Conservation (phyloP, 129 eudicot genomes). For the Silybum marianum region DNA sequence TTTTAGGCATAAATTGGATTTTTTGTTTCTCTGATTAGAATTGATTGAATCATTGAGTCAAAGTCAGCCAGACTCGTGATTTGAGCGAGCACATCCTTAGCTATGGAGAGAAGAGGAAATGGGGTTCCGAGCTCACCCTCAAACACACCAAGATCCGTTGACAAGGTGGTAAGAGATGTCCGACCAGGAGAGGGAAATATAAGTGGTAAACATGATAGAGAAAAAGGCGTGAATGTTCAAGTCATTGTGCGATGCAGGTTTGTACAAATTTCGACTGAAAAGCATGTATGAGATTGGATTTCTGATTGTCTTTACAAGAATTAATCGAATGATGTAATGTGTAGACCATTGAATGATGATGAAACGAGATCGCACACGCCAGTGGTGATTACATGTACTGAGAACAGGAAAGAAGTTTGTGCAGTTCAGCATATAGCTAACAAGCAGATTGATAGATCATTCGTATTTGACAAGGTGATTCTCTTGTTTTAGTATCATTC, state of each 20-base stretch:
- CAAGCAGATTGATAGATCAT: conserved; percentile 94
- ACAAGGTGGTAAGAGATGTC: conserved; percentile 72
- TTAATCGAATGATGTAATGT: conserved; percentile 10
- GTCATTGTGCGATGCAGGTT: conserved; percentile 94
- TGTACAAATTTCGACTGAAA: not conserved
- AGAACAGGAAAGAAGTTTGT: conserved; percentile 86
- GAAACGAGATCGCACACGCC: conserved; percentile 81
- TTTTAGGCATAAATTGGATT: conserved; percentile 1
- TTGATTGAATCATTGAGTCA: conserved; percentile 12
- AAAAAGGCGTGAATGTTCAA: conserved; percentile 89
- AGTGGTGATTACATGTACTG: conserved; percentile 80
- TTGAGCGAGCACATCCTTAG: conserved; percentile 17
- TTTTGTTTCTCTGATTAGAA: not conserved
- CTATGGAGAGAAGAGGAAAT: conserved; percentile 73
- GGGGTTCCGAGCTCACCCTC: conserved; percentile 61
- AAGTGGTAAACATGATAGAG: conserved; percentile 66
- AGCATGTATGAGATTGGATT: not conserved
- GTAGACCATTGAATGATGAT: conserved; percentile 89
- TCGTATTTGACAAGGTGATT: conserved; percentile 78
- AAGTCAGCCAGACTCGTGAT: conserved; percentile 21
- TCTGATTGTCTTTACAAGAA: not conserved
- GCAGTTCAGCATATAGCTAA: conserved; percentile 86
- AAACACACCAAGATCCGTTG: conserved; percentile 77
- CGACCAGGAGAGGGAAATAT: conserved; percentile 65
- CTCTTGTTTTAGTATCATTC: conserved; percentile 2